phyloP scores from a whole-genome alignment of 331 rosid species.

The Saraca asoca region DNA sequence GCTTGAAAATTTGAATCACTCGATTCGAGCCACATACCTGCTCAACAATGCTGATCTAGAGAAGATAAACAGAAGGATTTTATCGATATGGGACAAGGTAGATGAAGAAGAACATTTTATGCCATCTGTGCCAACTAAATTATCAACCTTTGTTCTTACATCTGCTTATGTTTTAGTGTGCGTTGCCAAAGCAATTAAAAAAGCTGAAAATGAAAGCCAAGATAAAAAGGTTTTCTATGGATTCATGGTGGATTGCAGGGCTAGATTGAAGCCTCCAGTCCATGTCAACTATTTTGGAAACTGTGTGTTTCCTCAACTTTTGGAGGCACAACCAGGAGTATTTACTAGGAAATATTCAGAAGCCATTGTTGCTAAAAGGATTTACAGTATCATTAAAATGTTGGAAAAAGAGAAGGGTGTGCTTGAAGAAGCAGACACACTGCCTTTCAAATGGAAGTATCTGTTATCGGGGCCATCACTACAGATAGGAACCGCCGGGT shows the following conservation, averaged over 20 bases:
- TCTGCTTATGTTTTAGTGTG: conserved; percentile 34
- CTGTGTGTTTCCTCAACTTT: neutral
- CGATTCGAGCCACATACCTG: conserved; percentile 40
- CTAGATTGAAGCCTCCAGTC: conserved; percentile 40
- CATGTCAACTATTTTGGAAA: conserved; percentile 47
- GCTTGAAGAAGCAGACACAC: conserved; percentile 28
- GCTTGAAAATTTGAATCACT: neutral
- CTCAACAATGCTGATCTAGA: conserved; percentile 37
- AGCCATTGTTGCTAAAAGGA: conserved; percentile 27
- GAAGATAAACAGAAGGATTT: conserved; percentile 32
- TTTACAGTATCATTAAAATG: conserved; percentile 19
- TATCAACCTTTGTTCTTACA: conserved; percentile 15
- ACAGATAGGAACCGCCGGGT: conserved; percentile 17
- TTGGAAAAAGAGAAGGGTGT: conserved; percentile 18
- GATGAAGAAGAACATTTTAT: neutral
- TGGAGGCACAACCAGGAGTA: neutral
- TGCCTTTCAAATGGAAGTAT: neutral
- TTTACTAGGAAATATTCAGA: conserved; percentile 27
- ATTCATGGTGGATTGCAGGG: conserved; percentile 38
- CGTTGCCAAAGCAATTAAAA: conserved; percentile 33
- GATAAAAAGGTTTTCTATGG: neutral
- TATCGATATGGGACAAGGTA: conserved; percentile 17
- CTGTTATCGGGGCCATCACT: neutral
- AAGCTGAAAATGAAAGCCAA: neutral
- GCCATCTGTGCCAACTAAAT: neutral